These are phyloP conservation scores for Lachnellula subtilissima DNA, from an alignment of 2,329 filamentous ascomycete species.

Conservation along the genomic window DNA sequence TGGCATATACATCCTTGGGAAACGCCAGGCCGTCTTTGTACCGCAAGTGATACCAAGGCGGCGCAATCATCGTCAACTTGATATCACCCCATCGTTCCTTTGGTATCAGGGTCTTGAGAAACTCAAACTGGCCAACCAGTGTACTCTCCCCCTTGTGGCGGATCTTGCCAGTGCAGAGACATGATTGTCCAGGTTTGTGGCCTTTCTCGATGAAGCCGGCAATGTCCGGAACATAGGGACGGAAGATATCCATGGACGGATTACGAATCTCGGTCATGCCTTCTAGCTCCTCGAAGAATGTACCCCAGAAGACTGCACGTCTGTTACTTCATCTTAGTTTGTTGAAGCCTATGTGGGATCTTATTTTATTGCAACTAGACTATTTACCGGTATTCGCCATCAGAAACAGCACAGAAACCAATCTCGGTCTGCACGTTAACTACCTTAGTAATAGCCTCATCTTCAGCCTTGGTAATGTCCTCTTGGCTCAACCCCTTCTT, in stretches of 20 bases:
- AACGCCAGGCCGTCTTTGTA: slow-evolving; percentile 50
- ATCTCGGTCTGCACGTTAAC: slow-evolving; percentile 54
- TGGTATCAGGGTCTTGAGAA: slow-evolving; percentile 55
- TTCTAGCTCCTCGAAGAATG: slow-evolving; percentile 25
- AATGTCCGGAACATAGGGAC: slow-evolving; percentile 37
- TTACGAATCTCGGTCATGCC: slow-evolving; percentile 26
- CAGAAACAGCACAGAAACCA: slow-evolving; percentile 51
- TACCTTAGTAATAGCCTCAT: slow-evolving; percentile 53
- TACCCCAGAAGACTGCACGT: slow-evolving; percentile 28
- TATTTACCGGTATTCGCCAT: slow-evolving; percentile 48
- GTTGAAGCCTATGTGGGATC: background rate
- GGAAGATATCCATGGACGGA: slow-evolving; percentile 36
- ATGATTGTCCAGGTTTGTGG: slow-evolving; percentile 43
- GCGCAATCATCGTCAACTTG: slow-evolving; percentile 65
- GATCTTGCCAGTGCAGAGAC: slow-evolving; percentile 44
- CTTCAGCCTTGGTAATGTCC: slow-evolving; percentile 45
- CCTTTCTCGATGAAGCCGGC: slow-evolving; percentile 41
- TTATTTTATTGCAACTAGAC: slow-evolving; percentile 3
- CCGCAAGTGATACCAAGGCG: slow-evolving; percentile 66
- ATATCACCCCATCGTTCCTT: slow-evolving; percentile 59
- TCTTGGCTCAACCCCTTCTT: slow-evolving; percentile 42
- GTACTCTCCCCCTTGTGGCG: slow-evolving; percentile 40
- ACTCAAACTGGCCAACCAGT: slow-evolving; percentile 42
- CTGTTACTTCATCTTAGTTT: slow-evolving; percentile 9
- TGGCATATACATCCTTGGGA: slow-evolving; percentile 46